Evolutionary conservation across 441 rosid species (phyloP).

Genomic region (Euphorbia celastroides): DNA sequence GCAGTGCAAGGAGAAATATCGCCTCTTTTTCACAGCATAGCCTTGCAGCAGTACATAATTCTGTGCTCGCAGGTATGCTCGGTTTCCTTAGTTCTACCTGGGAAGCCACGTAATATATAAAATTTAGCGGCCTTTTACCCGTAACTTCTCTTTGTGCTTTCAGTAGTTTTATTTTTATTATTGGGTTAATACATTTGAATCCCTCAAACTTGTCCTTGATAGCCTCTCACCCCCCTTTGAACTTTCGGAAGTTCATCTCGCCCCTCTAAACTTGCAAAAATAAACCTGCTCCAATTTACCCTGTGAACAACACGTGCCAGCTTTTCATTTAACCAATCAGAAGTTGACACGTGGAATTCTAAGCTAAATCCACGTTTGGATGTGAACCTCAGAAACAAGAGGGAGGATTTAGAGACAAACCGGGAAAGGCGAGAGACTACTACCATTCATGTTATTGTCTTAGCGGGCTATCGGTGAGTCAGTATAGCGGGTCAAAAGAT

Average conservation of each 20-base stretch:
- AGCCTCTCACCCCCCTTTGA: too few species aligned
- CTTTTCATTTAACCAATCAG: too few species aligned
- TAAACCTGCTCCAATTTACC: too few species aligned
- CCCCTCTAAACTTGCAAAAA: too few species aligned
- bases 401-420: slow-evolving; percentile 93
- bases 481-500: slow-evolving; percentile 48
- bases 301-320: too few species aligned
- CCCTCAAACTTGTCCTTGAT: too few species aligned
- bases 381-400: slow-evolving; percentile 38
- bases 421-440: slow-evolving; percentile 58
- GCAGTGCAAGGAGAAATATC: slow-evolving; percentile 25
- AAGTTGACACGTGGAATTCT: too few species aligned
- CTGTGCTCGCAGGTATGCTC: slow-evolving; percentile 70
- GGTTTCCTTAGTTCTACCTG: neutral
- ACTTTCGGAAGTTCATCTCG: too few species aligned
- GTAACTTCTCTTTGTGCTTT: neutral
- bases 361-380: too few species aligned
- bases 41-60: slow-evolving; percentile 72
- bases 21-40: slow-evolving; percentile 64
- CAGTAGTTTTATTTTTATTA: neutral
- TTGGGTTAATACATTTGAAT: neutral
- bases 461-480: slow-evolving; percentile 74
- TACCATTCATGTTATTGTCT: slow-evolving; percentile 95
- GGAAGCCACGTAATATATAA: neutral
- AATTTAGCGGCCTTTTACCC: neutral